Conservation (phyloP, 495 filamentous ascomycete species). For the Apiosordaria backusii region DNA sequence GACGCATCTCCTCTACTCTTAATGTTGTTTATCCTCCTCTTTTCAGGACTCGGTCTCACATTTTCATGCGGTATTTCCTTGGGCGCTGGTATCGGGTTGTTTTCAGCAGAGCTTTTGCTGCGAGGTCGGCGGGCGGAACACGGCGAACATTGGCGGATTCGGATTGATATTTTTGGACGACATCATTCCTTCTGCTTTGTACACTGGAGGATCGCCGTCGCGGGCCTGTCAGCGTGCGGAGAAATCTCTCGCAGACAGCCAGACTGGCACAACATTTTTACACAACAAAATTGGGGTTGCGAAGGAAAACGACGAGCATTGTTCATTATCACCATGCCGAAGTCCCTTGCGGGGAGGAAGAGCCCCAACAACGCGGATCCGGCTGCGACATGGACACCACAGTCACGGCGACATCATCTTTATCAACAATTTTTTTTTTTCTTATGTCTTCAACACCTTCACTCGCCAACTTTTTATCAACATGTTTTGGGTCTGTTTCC, state of each 20-base stretch:
- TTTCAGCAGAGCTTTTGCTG: slow-evolving; percentile 23
- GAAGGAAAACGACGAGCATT: background rate
- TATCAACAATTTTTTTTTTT: background rate
- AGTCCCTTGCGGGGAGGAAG: background rate
- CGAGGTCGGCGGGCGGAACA: slow-evolving; percentile 19
- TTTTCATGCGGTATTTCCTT: slow-evolving; percentile 8
- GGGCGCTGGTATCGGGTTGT: slow-evolving; percentile 29
- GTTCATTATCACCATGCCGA: background rate
- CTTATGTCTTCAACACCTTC: slow-evolving; percentile 1
- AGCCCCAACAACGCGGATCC: background rate
- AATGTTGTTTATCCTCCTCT: slow-evolving; percentile 11
- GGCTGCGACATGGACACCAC: background rate
- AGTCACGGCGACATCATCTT: slow-evolving; percentile 6
- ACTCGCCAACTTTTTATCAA: background rate
- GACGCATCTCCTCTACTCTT: slow-evolving; percentile 19
- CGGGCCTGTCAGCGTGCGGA: slow-evolving; percentile 16
- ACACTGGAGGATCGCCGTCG: slow-evolving; percentile 6
- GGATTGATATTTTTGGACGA: slow-evolving; percentile 14
- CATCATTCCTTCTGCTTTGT: slow-evolving; percentile 14
- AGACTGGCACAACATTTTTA: slow-evolving; percentile 5
- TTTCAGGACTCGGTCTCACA: background rate
- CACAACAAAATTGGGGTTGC: slow-evolving; percentile 6
- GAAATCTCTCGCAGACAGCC: slow-evolving; percentile 20
- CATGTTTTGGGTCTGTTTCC: background rate
- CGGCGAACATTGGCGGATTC: slow-evolving; percentile 20